Base-by-base conservation (phyloP, 192 early-diverging fungal species). In the Linnemannia exigua region DNA sequence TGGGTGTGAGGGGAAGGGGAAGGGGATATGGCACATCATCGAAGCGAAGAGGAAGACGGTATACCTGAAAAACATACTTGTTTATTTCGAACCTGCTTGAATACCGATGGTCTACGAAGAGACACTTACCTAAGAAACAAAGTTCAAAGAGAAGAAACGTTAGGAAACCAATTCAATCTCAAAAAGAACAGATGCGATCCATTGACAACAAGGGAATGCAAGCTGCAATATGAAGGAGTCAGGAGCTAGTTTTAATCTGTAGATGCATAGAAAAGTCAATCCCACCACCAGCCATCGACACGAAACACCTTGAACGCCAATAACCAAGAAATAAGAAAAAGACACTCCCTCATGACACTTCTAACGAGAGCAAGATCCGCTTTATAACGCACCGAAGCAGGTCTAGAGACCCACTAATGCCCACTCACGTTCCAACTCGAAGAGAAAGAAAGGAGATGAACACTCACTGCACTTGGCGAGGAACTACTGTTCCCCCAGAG, bases 171-270 rank as follows among this genome's bases (percentile, higher is more conserved):
- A 17, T 46, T 35, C 28, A 46, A 19, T 44, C 41, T 44, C 41
- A 44, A 52, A 25, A 46, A 16, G 4, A 33, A 31, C n/a, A 6
- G 41, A 22, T 47, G 14, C 20, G n/a, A n/a, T 12, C 3, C 8
- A 48, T 5, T 44, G 33, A 19, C 31, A 48, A 15, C 58, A 63
- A 61, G 19, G 36, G 41, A n/a, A 46, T 3, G 20, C 28, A 17
- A n/a, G n/a, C 3, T 16, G 28, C 50, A 35, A 33, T 72, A 37
- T 61, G 31, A 44, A 15, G 33, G 77, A 85, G 83, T 85, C 83
- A 85, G 83, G 83, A 85, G 83, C 83, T 85, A 85, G 83, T 70
- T 79, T 85, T 76, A 85, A 85, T 85, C 83, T 85, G 36, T 63
- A 63, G 83, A 76, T 67, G 77, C 83, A 85, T 79, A 41, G 74